These are phyloP conservation scores for Tricholoma matsutake DNA, from an alignment of 768 basidiomycete species.

Conservation along the genomic window DNA sequence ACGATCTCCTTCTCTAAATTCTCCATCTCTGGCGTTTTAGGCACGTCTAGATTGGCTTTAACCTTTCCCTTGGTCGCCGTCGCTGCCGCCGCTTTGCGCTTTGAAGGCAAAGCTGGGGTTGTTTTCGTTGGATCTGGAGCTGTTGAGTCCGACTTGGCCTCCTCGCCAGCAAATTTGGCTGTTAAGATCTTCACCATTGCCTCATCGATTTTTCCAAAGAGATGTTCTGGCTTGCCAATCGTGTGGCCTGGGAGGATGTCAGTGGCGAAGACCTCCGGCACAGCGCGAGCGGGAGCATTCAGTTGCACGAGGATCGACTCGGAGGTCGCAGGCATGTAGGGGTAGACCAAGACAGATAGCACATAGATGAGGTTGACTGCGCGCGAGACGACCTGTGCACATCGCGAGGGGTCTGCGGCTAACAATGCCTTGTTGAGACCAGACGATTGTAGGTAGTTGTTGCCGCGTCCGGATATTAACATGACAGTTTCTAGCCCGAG, in stretches of 20 bases:
- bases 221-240: conserved; percentile 81
- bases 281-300: conserved; percentile 81
- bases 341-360: conserved; percentile 81
- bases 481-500: conserved; percentile 86
- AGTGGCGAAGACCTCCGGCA: conserved; percentile 67
- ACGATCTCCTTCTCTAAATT: conserved; percentile 73
- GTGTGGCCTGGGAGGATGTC: conserved; percentile 87
- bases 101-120: conserved; percentile 41
- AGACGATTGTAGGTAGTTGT: conserved; percentile 91
- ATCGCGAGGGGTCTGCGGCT: conserved; percentile 75
- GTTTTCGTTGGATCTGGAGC: conserved; percentile 39
- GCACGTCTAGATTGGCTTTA: conserved; percentile 39
- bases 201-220: conserved; percentile 95
- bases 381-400: conserved; percentile 86
- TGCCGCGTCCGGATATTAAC: conserved; percentile 85
- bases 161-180: conserved; percentile 70
- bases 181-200: conserved; percentile 84
- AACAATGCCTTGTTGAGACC: conserved; percentile 90
- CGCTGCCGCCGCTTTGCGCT: conserved; percentile 52
- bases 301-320: conserved; percentile 80
- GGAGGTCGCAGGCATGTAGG: conserved; percentile 94
- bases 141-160: conserved; percentile 33
- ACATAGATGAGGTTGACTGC: conserved; percentile 92
- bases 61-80: conserved; percentile 47
- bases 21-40: conserved; percentile 70